Evolutionary conservation across 306 rosid genomes (phyloP), one percentile per base, ranked within the genome.

Genomic region (Mucuna pruriens): DNA sequence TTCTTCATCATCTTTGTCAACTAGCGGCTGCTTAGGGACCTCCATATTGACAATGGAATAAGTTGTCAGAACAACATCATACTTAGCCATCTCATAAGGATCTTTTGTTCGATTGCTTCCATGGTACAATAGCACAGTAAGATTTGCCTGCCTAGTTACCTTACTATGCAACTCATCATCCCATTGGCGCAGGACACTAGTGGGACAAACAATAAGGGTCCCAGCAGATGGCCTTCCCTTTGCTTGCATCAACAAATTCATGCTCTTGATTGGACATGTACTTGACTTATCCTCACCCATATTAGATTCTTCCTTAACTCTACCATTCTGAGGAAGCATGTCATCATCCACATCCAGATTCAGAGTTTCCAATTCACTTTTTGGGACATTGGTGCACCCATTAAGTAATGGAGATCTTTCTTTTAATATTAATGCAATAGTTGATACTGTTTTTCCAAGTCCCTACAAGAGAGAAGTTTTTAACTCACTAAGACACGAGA

Each of bases 141-240:
- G 90, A 63, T 91, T 90, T 82, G 95, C 94, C 85, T 87, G 87
- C 80, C 89, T 68, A 64, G 97, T 88, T 72, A 96, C 97, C 87
- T 94, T 96, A 70, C 82, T 96, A 22, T 74, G 92, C 85, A 96
- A 86, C 88, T 96, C 99, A 11, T 96, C 99, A 71, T 92, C 94
- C 99, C 99, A 96, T 81, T 96, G 99, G 65, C 98, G 92, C 73
- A 96, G 85, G 63, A 96, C 99, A 67, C 99, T 96, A 45, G 99
- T 96, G 61, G 99, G 99, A 80, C 98, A 96, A 84, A 96, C 99
- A 87, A 96, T 85, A 48, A 96, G 98, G 58, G 99, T 96, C 82
- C 99, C 99, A 13, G 97, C 98, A 54, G 97, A 92, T 62, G 95
- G 98, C 90, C 99, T 92, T 49, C 94, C 98, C 86, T 87, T 96